These are phyloP conservation scores for Calonectria honghensis DNA, from an alignment of 2,329 filamentous ascomycete genomes.

Conservation along the genomic window DNA sequence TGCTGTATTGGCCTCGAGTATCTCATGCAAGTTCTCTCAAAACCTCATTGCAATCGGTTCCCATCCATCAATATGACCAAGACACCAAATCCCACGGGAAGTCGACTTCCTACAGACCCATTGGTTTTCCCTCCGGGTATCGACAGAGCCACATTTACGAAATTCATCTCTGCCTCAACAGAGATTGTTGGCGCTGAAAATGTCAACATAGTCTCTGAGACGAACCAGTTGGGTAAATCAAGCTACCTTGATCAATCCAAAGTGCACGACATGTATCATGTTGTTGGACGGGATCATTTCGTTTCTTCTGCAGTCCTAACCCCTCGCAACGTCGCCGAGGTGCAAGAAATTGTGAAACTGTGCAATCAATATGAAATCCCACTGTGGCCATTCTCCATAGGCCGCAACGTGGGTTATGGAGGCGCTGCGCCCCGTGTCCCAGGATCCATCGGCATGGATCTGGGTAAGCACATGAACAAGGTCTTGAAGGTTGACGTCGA, in stretches of 20 bases:
- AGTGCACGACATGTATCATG: constrained; percentile 48
- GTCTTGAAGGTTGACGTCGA: constrained; percentile 40
- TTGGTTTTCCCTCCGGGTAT: constrained; percentile 41
- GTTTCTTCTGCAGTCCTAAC: constrained; percentile 44
- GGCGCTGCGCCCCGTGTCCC: constrained; percentile 35
- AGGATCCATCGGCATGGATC: constrained; percentile 29
- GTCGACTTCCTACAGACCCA: constrained; percentile 11
- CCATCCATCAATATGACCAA: neutral
- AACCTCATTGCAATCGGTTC: neutral
- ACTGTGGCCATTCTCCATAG: constrained; percentile 48
- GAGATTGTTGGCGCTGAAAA: constrained; percentile 31
- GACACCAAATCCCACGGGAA: neutral
- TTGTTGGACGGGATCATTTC: constrained; percentile 44
- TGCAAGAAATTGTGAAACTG: constrained; percentile 39
- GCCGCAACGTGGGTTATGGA: constrained; percentile 39
- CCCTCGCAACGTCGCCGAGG: constrained; percentile 42
- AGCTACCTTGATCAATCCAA: constrained; percentile 48
- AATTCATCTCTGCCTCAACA: constrained; percentile 36
- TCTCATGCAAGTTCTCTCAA: neutral
- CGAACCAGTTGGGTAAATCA: constrained; percentile 32
- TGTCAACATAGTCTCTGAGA: constrained; percentile 36
- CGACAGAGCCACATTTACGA: constrained; percentile 25
- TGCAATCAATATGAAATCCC: constrained; percentile 47
- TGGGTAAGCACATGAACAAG: constrained; percentile 40
- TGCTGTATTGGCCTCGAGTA: neutral